Evolutionary conservation across 176 grass and related monocot species (phyloP), one percentile per base, ranked within the genome.

Genomic region (Rhynchospora breviuscula): DNA sequence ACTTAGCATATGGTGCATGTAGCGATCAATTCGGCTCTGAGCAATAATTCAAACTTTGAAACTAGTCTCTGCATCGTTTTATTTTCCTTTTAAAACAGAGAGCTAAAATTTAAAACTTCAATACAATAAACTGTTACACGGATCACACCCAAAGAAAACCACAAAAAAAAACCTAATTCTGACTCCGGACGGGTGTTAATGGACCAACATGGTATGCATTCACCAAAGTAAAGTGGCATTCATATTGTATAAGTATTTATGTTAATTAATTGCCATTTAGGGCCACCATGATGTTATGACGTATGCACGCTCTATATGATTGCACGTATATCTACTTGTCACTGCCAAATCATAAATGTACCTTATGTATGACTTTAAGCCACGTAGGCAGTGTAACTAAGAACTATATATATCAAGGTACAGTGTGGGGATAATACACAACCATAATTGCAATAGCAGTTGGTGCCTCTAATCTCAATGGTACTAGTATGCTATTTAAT

Each of bases 181-280:
- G 17, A 18, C 44, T 73, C 17, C n/a, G n/a, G 19, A 25, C n/a
- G 10, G 19, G 51, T 12, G 70, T 74, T 56, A 77, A 56, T 33
- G 73, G 29, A 77, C 23, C 48, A 77, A 77, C 73, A 22, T 56
- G 73, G 73, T 21, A 77, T 56, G 48, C 73, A 53, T 56, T 56
- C 40, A 21, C 73, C 73, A 33, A 78, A 56, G 51, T 78, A 0
- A 78, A 17, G 73, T 78, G 49, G 0, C 73, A 77, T 56, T 77
- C 73, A 56, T 6, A 77, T 56, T 77, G 49, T 54, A 29, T 31
- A 54, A 52, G 12, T 31, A 76, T 29, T 77, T 31, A 77, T 29
- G 48, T 56, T 56, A 54, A 56, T 33, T 56, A 77, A 56, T 77
- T 56, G 23, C 25, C 48, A 18, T 56, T 77, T 77, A 77, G 25